phyloP scores from a whole-genome alignment of 2,329 filamentous ascomycete genomes.

The Sporothrix dimorphospora region DNA sequence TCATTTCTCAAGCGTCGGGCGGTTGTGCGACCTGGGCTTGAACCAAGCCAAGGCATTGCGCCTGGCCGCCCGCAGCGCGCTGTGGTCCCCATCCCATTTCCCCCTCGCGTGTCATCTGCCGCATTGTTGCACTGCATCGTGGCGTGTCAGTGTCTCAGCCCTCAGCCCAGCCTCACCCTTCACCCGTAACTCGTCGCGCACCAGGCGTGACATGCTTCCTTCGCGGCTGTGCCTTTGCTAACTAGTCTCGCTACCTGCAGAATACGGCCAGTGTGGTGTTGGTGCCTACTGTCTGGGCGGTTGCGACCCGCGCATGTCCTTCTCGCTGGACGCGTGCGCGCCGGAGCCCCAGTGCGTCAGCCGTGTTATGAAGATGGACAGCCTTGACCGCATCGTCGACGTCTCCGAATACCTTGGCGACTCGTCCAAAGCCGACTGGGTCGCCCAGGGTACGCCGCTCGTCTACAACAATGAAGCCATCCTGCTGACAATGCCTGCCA shows the following conservation, averaged over 20 bases:
- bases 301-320: conserved; percentile 86
- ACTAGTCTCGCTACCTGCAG: conserved; percentile 49
- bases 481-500: conserved; percentile 85
- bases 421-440: conserved; percentile 79
- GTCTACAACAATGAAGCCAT: conserved; percentile 65
- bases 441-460: conserved; percentile 77
- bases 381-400: conserved; percentile 68
- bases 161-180: too few species aligned
- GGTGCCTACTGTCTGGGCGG: conserved; percentile 95
- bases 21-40: neutral
- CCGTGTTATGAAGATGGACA: conserved; percentile 72
- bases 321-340: conserved; percentile 80
- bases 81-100: conserved; percentile 19
- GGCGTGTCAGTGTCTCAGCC: neutral
- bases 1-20: neutral
- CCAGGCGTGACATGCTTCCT: too few species aligned
- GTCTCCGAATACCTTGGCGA: conserved; percentile 89
- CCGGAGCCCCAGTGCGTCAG: conserved; percentile 81
- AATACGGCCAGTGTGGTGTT: conserved; percentile 90
- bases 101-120: neutral
- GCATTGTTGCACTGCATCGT: conserved; percentile 18
- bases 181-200: too few species aligned
- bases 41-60: neutral
- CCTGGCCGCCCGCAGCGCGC: neutral
- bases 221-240: neutral